Conservation (phyloP, 2,329 filamentous ascomycete genomes). For the Chaetoscypha palmicola region DNA sequence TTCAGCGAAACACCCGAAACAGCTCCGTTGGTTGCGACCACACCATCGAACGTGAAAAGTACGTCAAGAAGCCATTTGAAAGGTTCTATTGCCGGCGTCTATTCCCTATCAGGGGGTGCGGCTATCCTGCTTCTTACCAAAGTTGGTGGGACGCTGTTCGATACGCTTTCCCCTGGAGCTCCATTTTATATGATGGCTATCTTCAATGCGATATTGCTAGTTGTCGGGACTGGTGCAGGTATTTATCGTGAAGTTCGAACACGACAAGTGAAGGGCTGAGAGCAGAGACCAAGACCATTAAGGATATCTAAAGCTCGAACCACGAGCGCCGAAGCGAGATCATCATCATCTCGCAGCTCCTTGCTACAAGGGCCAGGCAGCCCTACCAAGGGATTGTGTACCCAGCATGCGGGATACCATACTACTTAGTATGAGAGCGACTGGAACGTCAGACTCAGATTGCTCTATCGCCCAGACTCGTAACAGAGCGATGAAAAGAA, state of each 20-base stretch:
- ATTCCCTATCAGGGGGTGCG: constrained; percentile 81
- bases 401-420: too few relatives aligned
- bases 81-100: constrained; percentile 89
- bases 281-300: neutral
- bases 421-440: too few relatives aligned
- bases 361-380: too few relatives aligned
- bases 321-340: too few relatives aligned
- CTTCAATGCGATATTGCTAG: constrained; percentile 71
- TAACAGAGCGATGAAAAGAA: too few relatives aligned
- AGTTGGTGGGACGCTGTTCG: constrained; percentile 79
- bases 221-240: constrained; percentile 33
- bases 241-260: constrained; percentile 24
- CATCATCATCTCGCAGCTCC: too few relatives aligned
- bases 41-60: constrained; percentile 16
- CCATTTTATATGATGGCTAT: constrained; percentile 92
- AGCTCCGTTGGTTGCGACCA: constrained; percentile 27
- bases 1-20: constrained; percentile 16
- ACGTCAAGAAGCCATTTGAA: constrained; percentile 51
- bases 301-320: too few relatives aligned
- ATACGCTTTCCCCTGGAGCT: constrained; percentile 62
- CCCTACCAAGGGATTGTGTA: too few relatives aligned
- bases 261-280: constrained; percentile 5
- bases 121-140: constrained; percentile 91
- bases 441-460: too few relatives aligned
- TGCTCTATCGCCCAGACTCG: too few relatives aligned